Base-by-base conservation (phyloP, 108 stramenopile genomes). In the Skeletonema menzelii region DNA sequence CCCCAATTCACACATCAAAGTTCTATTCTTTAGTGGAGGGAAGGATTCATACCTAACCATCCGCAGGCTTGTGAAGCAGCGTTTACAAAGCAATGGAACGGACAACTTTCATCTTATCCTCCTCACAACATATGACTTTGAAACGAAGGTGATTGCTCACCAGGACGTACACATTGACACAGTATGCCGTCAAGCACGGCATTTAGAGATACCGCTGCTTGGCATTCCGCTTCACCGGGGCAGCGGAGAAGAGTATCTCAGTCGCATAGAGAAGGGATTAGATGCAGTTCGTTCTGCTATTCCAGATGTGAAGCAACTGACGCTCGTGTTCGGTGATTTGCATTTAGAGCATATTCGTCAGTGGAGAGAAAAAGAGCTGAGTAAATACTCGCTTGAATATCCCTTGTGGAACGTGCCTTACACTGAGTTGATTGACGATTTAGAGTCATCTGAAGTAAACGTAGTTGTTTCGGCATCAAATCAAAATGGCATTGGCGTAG, bases 21-120 rank as follows among this genome's bases (percentile, higher is more conserved):
- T 97, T 13, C 67, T 97, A 24, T 97, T 96, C 68, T 95, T 91
- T 68, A 85, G 82, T 49, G 97, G 97, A 7, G 97, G 97, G 53
- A 97, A 97, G 63, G 97, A 97, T 73, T 95, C 94, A 20, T 96
- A 93, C 63, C 66, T 97, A 63, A 78, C 97, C 10, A 82, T 95
- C 69, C 87, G 94, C 5, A 82, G 88, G 15, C 75, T 97, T 17
- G 87, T 77, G 53, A 70, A 76, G 63, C 64, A 82, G 55, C 26
- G 57, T 38, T 22, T 49, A 66, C 37, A 46, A 55, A 20, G 40
- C 11, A 27, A 67, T 46, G 30, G 14, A 13, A 28, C 56, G 28
- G 19, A 31, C 56, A 7, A 31, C 68, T 32, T 44, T 42, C 61
- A 80, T 26, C 53, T 95, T 24, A 82, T 93, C 10, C 85, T 97